A percentile compares a stretch with the other conserved stretches of the same genome.
Evolutionary conservation across 1,284 basidiomycete genomes (phyloP).

Genomic region (Ceratobasidium sp.): DNA sequence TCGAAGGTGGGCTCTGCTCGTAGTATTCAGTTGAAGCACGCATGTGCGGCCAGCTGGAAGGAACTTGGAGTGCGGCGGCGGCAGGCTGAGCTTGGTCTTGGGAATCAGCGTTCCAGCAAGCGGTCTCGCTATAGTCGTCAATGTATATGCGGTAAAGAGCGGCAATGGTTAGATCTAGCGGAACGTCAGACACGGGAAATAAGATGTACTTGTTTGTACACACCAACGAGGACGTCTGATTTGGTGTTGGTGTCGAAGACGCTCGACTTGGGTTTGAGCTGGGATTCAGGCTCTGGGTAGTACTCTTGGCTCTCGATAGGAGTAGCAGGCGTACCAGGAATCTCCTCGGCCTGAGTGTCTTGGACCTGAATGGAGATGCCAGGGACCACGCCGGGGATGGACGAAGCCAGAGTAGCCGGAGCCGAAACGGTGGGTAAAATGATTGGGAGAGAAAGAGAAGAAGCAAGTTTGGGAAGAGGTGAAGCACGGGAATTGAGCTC

Average conservation of each 20-base stretch:
- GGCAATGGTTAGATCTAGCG: constrained; percentile 13
- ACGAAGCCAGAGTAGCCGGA: neutral
- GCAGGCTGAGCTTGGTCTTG: neutral
- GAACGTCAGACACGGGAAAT: constrained; percentile 11
- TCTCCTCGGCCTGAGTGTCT: neutral
- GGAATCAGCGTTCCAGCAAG: neutral
- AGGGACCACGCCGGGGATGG: neutral
- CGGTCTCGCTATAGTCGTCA: neutral
- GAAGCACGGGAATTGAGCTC: neutral
- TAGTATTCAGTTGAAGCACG: neutral
- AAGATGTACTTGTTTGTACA: constrained; percentile 5
- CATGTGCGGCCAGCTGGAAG: neutral
- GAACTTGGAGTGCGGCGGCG: neutral
- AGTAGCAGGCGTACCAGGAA: constrained; percentile 27
- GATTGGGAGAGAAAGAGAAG: neutral
- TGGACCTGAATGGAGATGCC: neutral
- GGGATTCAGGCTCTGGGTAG: constrained; percentile 1
- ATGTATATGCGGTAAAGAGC: constrained; percentile 35
- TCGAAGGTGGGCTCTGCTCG: constrained; percentile 18
- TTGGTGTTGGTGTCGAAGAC: constrained; percentile 23
- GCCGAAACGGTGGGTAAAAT: neutral
- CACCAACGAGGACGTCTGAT: constrained; percentile 32
- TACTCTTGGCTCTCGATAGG: constrained; percentile 9
- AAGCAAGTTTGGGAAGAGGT: neutral
- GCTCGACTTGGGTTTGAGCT: constrained; percentile 10